Evolutionary conservation across 2,329 filamentous ascomycete species (phyloP).

Genomic region (Onygena corvina): DNA sequence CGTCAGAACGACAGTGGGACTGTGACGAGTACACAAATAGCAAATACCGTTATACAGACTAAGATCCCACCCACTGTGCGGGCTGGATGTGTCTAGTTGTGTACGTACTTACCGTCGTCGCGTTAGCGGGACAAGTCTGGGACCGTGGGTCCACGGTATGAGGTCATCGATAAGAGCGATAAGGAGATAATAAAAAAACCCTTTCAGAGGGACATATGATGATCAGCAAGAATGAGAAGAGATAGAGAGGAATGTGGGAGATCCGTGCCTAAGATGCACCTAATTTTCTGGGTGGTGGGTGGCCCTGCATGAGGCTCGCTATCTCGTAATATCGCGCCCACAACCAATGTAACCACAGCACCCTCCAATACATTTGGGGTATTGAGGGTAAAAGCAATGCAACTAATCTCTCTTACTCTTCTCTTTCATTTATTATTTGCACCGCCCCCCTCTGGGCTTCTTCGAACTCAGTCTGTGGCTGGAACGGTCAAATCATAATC

Average conservation of each 20-base stretch:
- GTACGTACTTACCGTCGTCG: neutral
- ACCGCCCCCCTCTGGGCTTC: neutral
- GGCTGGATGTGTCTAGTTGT: neutral
- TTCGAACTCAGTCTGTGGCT: slow-evolving; percentile 3
- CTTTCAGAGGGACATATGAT: neutral
- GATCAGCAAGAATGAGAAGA: neutral
- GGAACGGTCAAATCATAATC: slow-evolving; percentile 1
- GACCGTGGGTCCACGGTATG: slow-evolving; percentile 4
- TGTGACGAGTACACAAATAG: neutral
- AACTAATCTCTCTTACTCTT: too few relatives aligned
- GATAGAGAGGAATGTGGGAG: neutral
- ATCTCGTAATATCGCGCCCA: neutral
- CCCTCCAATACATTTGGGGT: too few relatives aligned
- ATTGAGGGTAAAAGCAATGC: neutral
- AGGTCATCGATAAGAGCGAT: slow-evolving; percentile 6
- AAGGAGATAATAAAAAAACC: neutral
- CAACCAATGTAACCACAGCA: neutral
- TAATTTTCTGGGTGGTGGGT: too few relatives aligned
- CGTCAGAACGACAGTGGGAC: neutral
- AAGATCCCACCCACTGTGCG: neutral
- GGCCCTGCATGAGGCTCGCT: slow-evolving; percentile 6
- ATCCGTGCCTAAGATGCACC: neutral
- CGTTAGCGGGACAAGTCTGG: too few relatives aligned
- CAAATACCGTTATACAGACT: neutral
- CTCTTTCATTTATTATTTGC: neutral